Evolutionary conservation across 2,329 filamentous ascomycete genomes (phyloP), one percentile per base, ranked within the genome.

Genomic region (Xylaria sp.): DNA sequence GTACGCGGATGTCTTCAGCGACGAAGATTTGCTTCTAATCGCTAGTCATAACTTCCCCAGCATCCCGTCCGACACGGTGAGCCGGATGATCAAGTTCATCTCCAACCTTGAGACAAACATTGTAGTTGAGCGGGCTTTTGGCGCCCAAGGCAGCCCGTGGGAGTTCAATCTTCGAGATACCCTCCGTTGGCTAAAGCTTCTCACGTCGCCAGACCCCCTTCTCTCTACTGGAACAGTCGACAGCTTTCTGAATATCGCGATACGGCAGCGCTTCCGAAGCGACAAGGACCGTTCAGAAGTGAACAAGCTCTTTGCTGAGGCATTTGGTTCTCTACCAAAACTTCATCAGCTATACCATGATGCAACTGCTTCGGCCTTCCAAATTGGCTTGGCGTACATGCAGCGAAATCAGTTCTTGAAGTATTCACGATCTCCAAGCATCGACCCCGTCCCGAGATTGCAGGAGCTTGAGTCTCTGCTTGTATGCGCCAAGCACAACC

Each of bases 121-220:
- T 30, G 79, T 86, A 3, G 78, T 81, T 34, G 76, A 81, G 55
- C 81, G 79, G 62, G 74, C 77, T 0, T 87, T 88, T 66, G 85
- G 84, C 1, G 76, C 79, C 0, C 82, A 85, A 65, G 85, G 85
- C 11, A 90, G 88, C 5, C 94, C 95, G 1, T 99, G 92, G 94
- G 94, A 97, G 70, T 94, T 96, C 72, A 99, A 96, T 69, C 77
- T 99, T 64, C 88, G 92, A 73, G 93, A 97, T 73, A 90, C 91
- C 2, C 83, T 94, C 58, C 84, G 93, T 62, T 97, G 93, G 93
- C 77, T 97, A 52, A 84, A 89, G 65, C 76, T 97, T 11, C 78
- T 90, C 37, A 81, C 83, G 9, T 83, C 83, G 0, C 71, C 80
- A 1, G 80, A 87, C 49, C 79, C 84, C 3, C 76, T 91, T 11